Evolutionary conservation across 139 green algal genomes (phyloP).

Genomic region (Diplosphaera chodatii): DNA sequence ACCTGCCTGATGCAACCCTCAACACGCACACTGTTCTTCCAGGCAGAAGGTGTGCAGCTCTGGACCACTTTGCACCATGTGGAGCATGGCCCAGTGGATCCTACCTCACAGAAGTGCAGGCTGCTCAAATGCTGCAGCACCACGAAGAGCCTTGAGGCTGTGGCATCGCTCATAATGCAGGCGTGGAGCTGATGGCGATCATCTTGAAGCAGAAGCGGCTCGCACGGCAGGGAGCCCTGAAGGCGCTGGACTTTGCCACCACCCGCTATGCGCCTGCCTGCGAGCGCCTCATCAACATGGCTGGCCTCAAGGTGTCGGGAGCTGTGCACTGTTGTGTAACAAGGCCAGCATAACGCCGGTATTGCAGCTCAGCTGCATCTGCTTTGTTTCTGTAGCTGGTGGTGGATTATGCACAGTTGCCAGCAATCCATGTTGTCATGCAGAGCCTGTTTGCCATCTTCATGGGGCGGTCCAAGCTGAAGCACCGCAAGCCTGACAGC

Average conservation of each 20-base stretch:
- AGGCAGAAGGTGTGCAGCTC: not conserved
- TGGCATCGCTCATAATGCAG: conserved; percentile 10
- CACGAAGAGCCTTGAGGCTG: too few species aligned
- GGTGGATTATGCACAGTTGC: too few species aligned
- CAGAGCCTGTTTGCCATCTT: conserved; percentile 82
- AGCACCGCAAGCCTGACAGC: conserved; percentile 31
- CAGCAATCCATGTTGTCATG: too few species aligned
- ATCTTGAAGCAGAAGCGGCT: conserved; percentile 73
- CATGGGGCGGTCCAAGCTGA: conserved; percentile 84
- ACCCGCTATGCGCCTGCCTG: conserved; percentile 58
- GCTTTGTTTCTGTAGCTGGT: too few species aligned
- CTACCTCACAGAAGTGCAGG: too few species aligned
- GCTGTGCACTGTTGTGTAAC: too few species aligned
- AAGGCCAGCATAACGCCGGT: too few species aligned
- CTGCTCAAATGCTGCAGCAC: too few species aligned
- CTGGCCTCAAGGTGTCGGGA: conserved; percentile 71
- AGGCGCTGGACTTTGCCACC: conserved; percentile 84
- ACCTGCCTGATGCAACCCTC: conserved; percentile 63
- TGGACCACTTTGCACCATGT: too few species aligned
- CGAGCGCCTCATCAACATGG: conserved; percentile 57
- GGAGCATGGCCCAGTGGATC: too few species aligned
- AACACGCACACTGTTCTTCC: conserved; percentile 25
- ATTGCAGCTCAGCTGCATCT: too few species aligned
- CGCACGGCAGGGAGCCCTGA: conserved; percentile 65
- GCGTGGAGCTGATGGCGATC: conserved; percentile 92